Evolutionary conservation across 2,329 filamentous ascomycete species (phyloP).

Genomic region (Botrytis medusae): DNA sequence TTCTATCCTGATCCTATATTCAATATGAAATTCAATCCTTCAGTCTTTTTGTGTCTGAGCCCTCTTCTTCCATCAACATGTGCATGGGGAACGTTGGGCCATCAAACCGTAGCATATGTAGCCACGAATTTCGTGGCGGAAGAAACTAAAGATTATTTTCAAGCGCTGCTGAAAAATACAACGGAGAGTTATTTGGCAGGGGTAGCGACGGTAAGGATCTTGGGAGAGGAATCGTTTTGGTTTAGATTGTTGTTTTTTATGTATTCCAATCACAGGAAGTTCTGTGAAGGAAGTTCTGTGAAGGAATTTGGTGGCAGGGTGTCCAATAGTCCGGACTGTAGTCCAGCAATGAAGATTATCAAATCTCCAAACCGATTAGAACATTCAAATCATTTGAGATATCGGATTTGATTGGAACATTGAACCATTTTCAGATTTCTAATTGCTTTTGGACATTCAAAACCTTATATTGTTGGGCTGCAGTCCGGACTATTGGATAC

Average conservation of each 20-base stretch:
- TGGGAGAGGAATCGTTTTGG: neutral
- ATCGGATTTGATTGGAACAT: too few species aligned
- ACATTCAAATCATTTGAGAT: too few species aligned
- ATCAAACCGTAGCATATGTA: conserved; percentile 64
- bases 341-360: too few species aligned
- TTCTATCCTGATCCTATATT: neutral
- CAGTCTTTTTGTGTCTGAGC: conserved; percentile 2
- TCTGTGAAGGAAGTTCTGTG: neutral
- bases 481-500: too few species aligned
- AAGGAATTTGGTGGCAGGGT: neutral
- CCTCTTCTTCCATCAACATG: conserved; percentile 20
- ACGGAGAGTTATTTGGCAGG: conserved; percentile 59
- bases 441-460: too few species aligned
- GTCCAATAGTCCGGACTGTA: too few species aligned
- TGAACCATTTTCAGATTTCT: too few species aligned
- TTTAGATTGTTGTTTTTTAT: too few species aligned
- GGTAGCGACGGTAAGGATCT: conserved; percentile 49
- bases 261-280: neutral
- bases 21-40: neutral
- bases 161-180: conserved; percentile 55
- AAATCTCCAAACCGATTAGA: too few species aligned
- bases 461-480: too few species aligned
- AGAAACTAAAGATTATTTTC: conserved; percentile 56
- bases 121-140: conserved; percentile 60
- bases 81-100: conserved; percentile 51